phyloP scores from a whole-genome alignment of 768 basidiomycete species.

The Terana coerulea region DNA sequence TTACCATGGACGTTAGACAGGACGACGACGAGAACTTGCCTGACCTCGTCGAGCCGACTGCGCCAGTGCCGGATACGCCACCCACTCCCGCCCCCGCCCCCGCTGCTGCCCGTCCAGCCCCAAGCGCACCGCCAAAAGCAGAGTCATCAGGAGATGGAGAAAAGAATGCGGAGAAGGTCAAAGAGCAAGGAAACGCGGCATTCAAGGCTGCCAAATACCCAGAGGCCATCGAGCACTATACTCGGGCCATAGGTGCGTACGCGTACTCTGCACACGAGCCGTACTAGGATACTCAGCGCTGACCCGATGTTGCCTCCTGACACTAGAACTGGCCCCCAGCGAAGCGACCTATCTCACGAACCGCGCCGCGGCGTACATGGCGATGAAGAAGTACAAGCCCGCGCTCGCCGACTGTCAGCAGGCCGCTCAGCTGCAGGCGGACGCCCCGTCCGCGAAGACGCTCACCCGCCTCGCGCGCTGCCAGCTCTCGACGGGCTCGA shows the following conservation, averaged over 20 bases:
- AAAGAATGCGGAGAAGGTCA: constrained; percentile 55
- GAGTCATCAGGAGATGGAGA: constrained; percentile 32
- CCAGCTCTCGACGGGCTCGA: constrained; percentile 74
- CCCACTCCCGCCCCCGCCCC: not conserved
- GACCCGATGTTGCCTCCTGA: not conserved
- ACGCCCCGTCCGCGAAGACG: constrained; percentile 65
- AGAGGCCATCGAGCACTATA: constrained; percentile 72
- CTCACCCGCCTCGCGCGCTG: constrained; percentile 80
- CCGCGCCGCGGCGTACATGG: constrained; percentile 84
- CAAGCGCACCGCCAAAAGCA: constrained; percentile 15
- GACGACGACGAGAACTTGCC: too few relatives aligned
- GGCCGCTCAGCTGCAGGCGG: constrained; percentile 62
- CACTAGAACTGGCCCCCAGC: constrained; percentile 25
- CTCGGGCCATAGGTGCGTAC: constrained; percentile 63
- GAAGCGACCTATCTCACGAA: constrained; percentile 83
- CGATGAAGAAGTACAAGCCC: constrained; percentile 66
- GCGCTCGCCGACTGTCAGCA: constrained; percentile 80
- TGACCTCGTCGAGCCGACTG: too few relatives aligned
- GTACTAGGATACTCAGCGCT: not conserved
- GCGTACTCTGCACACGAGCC: not conserved
- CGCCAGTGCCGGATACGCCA: too few relatives aligned
- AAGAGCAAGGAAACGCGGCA: constrained; percentile 72
- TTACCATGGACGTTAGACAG: too few relatives aligned
- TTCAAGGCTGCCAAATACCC: constrained; percentile 65
- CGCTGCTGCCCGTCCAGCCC: constrained; percentile 7